Evolutionary conservation across 2,329 filamentous ascomycete genomes (phyloP).

Genomic region (Pestalotiopsis sp.): DNA sequence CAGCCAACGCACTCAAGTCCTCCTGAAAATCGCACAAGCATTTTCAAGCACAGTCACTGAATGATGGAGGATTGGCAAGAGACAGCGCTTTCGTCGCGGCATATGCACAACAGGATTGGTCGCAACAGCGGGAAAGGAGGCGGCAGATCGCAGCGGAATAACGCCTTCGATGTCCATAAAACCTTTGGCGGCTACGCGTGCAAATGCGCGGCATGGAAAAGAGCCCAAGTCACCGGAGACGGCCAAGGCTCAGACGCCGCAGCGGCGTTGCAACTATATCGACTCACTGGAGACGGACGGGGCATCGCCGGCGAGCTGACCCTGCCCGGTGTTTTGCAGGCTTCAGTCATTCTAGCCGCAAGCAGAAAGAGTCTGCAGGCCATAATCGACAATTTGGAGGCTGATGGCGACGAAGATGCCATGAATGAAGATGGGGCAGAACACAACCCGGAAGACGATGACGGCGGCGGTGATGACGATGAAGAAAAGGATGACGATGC

Average conservation of each 20-base stretch:
- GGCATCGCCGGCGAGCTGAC: conserved; percentile 20
- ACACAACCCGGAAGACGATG: neutral
- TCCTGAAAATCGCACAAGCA: too few species aligned
- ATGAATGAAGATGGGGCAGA: neutral
- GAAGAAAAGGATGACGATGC: neutral
- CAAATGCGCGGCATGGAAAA: conserved; percentile 15
- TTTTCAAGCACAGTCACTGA: neutral
- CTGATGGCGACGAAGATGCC: neutral
- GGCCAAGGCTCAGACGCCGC: neutral
- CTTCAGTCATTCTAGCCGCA: conserved; percentile 21
- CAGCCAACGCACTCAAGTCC: neutral
- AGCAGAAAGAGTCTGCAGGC: conserved; percentile 18
- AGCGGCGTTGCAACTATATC: conserved; percentile 21
- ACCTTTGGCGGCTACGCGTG: conserved; percentile 21
- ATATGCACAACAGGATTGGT: conserved; percentile 25
- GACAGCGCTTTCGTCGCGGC: conserved; percentile 21
- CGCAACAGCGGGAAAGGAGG: conserved; percentile 12
- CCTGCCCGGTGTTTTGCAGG: conserved; percentile 13
- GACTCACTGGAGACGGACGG: conserved; percentile 20
- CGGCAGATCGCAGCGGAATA: conserved; percentile 8
- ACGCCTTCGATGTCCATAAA: conserved; percentile 19
- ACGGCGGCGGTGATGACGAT: neutral
- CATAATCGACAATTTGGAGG: neutral
- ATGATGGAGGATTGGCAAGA: conserved; percentile 24
- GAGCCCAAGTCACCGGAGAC: neutral